A percentile compares a stretch with the other conserved stretches of the same genome.
Conservation (phyloP, 352 stramenopile species). For the Globisporangium canariense region DNA sequence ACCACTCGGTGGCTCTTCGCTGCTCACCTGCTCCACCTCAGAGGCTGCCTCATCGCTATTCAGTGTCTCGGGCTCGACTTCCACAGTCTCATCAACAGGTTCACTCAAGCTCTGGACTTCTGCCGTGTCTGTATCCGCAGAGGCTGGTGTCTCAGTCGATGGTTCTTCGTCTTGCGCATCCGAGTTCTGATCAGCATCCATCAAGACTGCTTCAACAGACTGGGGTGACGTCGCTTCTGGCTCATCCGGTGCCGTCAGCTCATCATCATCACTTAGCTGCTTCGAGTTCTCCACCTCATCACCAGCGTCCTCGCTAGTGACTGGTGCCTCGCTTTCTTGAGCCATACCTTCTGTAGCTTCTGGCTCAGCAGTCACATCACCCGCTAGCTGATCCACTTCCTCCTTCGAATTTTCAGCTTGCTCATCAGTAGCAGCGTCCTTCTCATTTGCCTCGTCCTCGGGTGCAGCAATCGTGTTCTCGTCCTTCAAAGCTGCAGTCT, state of each 20-base stretch:
- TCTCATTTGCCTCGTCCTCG: not conserved
- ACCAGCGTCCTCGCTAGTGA: not conserved
- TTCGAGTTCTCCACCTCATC: not conserved
- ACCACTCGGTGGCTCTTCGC: not conserved
- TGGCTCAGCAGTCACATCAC: not conserved
- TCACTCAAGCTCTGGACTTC: not conserved
- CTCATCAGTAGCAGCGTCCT: not conserved
- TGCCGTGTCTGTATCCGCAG: not conserved
- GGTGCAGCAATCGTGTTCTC: not conserved
- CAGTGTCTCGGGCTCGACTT: not conserved
- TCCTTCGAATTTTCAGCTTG: not conserved
- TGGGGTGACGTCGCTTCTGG: not conserved
- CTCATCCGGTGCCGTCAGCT: not conserved
- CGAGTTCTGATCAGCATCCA: not conserved
- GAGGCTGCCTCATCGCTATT: not conserved
- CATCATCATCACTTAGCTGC: not conserved
- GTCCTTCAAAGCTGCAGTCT: not conserved
- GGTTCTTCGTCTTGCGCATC: not conserved
- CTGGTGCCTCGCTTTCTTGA: not conserved
- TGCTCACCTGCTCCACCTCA: not conserved
- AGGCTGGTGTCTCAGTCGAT: not conserved
- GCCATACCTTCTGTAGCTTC: not conserved
- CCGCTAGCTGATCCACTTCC: not conserved
- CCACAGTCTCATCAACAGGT: not conserved
- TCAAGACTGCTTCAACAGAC: not conserved